Evolutionary conservation across 306 rosid species (phyloP), one percentile per base, ranked within the genome.

Genomic region (Astragalus glycyphyllos): DNA sequence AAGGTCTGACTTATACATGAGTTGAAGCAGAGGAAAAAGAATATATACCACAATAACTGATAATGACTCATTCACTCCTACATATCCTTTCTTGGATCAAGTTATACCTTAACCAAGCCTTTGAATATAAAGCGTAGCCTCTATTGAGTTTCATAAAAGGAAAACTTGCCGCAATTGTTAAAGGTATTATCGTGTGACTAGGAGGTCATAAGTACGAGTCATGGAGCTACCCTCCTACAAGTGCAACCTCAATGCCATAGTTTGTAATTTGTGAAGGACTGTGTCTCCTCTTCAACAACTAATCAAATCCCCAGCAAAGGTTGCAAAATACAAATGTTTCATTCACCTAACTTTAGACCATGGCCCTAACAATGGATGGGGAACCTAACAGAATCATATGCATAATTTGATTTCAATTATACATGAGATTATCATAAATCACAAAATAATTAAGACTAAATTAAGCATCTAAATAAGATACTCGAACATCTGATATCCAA

Each of bases 241-340:
- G 53, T 11, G 20, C 13, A 51, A 60, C 16, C 48, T 48, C 11
- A 68, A 76, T 4, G 60, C 63, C 59, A 60, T 42, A 60, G 14
- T 12, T 41, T 51, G 59, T 32, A 51, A 70, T 12, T 41, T 51
- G 59, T 32, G 41, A 70, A 70, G 55, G 53, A 15, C 2, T 17
- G 45, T 5, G 12, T 58, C 50, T 13, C 46, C 54, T 13, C 1
- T 0, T 14, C 31, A 38, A 14, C 63, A 50, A 50, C 17, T 14
- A 59, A 38, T 23, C 12, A 11, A 64, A 42, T 45, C 68, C 37
- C 56, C 15, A 40, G 5, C 40, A 56, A 65, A 46, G n/a, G 17
- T 57, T 34, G 61, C 69, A 77, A 61, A 77, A 60, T 35, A 35
- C 26, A 68, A 76, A 58, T 41, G 64, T 8, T 58, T 68, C 67